Base-by-base conservation (phyloP, 208 protist species). In the Phytomonas francai region DNA sequence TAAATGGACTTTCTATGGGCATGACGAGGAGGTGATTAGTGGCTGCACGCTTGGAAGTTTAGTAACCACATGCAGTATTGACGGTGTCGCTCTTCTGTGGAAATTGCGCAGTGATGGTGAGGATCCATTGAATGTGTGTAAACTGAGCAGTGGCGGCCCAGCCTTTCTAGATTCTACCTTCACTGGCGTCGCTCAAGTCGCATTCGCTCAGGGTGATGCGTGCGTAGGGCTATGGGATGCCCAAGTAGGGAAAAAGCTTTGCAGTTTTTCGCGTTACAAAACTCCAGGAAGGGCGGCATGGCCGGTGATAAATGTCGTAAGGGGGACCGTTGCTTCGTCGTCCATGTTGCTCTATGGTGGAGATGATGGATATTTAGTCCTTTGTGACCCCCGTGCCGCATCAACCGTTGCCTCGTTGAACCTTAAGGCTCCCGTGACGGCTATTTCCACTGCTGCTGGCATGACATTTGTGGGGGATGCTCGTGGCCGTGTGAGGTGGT, bases 271-370 rank as follows among this genome's bases (percentile, higher is more conserved):
- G 27, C 79, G 87, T 2, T 71, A 68, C 25, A 65, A 32, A 14
- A 12, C 11, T 2, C 58, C 11, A 12, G 61, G 74, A n/a, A 73
- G 79, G n/a, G 70, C 59, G 12, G 63, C 77, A 36, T 95, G 86
- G 85, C 85, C 89, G 4, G 89, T 95, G 5, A 51, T 93, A n/a
- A 95, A 95, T 64, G 74, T 81, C 33, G 64, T 95, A 22, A 64
- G 77, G 0, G 67, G 67, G 9, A 39, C 59, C 29, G 59, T 70
- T 3, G 59, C 68, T 28, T 34, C 27, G 22, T 71, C 81, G 51
- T 71, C 60, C 31, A 73, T 71, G 51, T 36, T 60, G 2, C 65
- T 79, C 19, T 89, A 77, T 66, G 89, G 87, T 31, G 89, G 87
- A 28, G 89, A 95, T 70, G 87, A 93, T 65, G 89, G 89, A 30